A percentile compares a stretch with the other conserved stretches of the same genome.
Evolutionary conservation across 2,329 filamentous ascomycete genomes (phyloP).

Genomic region (Graphium sp.): DNA sequence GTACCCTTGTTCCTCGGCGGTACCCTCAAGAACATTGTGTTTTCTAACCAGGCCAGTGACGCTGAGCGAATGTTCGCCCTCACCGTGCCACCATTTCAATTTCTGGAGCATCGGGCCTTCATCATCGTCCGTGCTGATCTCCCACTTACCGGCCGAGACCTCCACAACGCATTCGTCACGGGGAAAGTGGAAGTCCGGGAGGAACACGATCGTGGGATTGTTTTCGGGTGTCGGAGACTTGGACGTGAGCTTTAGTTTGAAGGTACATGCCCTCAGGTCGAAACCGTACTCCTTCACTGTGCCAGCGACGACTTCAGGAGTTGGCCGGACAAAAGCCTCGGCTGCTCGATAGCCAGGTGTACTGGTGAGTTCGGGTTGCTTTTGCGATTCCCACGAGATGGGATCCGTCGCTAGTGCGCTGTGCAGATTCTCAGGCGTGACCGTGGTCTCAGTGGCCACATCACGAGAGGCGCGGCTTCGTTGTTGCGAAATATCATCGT

Average conservation of each 20-base stretch:
- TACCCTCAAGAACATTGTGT: slow-evolving; percentile 36
- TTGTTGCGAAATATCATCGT: too few species aligned
- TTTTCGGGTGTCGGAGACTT: slow-evolving; percentile 37
- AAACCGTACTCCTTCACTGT: slow-evolving; percentile 58
- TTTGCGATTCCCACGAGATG: slow-evolving; percentile 40
- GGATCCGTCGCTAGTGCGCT: slow-evolving; percentile 51
- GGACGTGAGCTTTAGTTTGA: slow-evolving; percentile 54
- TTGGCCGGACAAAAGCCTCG: slow-evolving; percentile 81
- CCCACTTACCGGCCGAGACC: slow-evolving; percentile 79
- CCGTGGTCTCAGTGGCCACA: slow-evolving; percentile 32
- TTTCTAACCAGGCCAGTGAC: slow-evolving; percentile 58
- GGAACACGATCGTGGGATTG: slow-evolving; percentile 62
- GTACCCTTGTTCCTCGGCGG: slow-evolving; percentile 61
- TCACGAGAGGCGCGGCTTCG: slow-evolving; percentile 15
- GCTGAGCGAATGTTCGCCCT: slow-evolving; percentile 65
- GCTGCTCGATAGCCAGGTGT: slow-evolving; percentile 70
- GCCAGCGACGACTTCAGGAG: slow-evolving; percentile 60
- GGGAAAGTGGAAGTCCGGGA: slow-evolving; percentile 89
- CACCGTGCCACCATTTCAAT: slow-evolving; percentile 83
- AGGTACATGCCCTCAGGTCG: slow-evolving; percentile 63
- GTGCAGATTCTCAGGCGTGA: slow-evolving; percentile 64
- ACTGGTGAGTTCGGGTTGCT: slow-evolving; percentile 40
- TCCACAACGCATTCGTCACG: slow-evolving; percentile 53
- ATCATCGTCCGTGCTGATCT: slow-evolving; percentile 57
- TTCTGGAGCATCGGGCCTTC: slow-evolving; percentile 55